phyloP scores from a whole-genome alignment of 495 filamentous ascomycete species.

The Aeminium ludgeri region DNA sequence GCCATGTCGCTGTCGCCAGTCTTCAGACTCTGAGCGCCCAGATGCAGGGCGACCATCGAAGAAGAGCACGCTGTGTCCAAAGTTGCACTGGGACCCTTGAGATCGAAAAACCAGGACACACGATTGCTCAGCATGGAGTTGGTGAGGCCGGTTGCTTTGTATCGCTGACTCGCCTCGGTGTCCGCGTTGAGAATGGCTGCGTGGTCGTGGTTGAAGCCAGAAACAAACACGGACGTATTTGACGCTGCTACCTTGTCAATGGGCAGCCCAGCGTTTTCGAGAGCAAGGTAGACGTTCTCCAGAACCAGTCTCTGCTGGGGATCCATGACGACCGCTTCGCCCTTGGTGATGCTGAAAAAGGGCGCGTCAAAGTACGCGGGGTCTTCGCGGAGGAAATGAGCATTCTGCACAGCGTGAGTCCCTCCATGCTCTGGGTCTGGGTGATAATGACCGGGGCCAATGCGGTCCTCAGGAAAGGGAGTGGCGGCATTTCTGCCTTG shows the following conservation, averaged over 20 bases:
- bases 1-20: constrained; percentile 4
- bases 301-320: constrained; percentile 5
- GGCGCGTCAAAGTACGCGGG: constrained; percentile 4
- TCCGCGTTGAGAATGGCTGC: background rate
- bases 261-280: constrained; percentile 14
- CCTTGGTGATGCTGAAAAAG: constrained; percentile 6
- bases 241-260: background rate
- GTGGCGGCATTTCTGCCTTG: background rate
- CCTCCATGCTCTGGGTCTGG: constrained; percentile 5
- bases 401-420: background rate
- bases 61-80: constrained; percentile 40
- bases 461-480: constrained; percentile 1
- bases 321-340: constrained; percentile 7
- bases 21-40: background rate
- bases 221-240: background rate
- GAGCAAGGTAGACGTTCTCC: constrained; percentile 1
- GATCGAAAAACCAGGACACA: constrained; percentile 33
- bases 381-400: constrained; percentile 4
- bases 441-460: constrained; percentile 19
- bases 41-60: constrained; percentile 1
- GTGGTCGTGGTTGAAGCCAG: constrained; percentile 2
- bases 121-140: constrained; percentile 34
- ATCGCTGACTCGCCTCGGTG: background rate
- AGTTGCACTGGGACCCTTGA: constrained; percentile 31
- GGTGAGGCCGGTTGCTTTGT: constrained; percentile 2